These are phyloP conservation scores for Myxozyma neotropica DNA, from an alignment of 805 yeast genomes.

Conservation along the genomic window DNA sequence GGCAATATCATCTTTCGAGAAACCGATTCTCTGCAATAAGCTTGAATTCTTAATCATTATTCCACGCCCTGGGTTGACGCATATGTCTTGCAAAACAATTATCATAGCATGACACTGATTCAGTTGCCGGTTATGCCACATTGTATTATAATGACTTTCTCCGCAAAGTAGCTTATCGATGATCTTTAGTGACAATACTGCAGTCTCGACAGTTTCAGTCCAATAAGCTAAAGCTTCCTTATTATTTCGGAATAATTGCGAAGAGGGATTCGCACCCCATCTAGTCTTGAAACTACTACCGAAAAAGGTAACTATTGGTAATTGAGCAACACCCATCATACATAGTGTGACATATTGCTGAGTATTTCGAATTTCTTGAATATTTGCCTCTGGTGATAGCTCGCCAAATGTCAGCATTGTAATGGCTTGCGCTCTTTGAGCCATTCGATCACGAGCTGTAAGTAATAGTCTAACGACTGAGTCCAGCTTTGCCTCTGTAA, in stretches of 20 bases:
- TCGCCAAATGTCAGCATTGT: not conserved
- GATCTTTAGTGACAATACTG: constrained; percentile 1
- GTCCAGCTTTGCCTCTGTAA: not conserved
- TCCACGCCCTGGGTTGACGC: constrained; percentile 3
- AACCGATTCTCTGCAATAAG: constrained; percentile 5
- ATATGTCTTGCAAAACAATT: not conserved
- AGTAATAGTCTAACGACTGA: not conserved
- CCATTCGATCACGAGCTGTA: constrained; percentile 2
- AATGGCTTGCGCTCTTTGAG: not conserved
- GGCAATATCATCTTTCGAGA: constrained; percentile 4
- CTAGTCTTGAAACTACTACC: constrained; percentile 2
- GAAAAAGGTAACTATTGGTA: not conserved
- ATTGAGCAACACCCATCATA: constrained; percentile 1
- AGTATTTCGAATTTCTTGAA: not conserved
- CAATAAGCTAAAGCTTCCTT: not conserved
- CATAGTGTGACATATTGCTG: constrained; percentile 2
- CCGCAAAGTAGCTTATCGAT: not conserved
- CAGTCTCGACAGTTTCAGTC: not conserved
- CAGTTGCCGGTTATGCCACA: constrained; percentile 3
- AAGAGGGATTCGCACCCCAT: constrained; percentile 4
- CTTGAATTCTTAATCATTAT: not conserved
- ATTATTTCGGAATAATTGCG: not conserved
- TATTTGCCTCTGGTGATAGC: constrained; percentile 2
- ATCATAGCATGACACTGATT: not conserved
- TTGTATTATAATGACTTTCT: not conserved